Base-by-base conservation (phyloP, 257 asterid species). In the Linaria vulgaris region DNA sequence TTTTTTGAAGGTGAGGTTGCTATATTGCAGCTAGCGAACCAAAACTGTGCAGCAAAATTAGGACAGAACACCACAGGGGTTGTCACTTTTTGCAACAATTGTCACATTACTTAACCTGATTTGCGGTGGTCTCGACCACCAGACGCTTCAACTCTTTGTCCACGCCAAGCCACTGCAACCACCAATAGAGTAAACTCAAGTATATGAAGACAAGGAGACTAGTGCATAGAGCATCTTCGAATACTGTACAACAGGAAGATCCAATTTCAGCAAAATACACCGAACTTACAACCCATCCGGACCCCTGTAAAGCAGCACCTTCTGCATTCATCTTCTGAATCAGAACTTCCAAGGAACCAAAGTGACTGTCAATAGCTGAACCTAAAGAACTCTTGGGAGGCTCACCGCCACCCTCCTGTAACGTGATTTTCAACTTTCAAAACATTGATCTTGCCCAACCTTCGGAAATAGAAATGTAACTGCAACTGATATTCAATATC, bases 251-350 rank as follows among this genome's bases (percentile, higher is more conserved):
- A 13, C n/a, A 15, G 48, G 11, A 53, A 52, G 30, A 46, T 19
- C 47, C 61, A 9, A 20, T 43, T 24, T 48, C 21, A 55, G 58
- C 50, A 57, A 72, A 64, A 61, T 52, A 65, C 16, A 55, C 12
- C 64, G 30, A 66, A 64, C 83, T 59, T 77, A 88, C 96, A 92
- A 88, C 95, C 96, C 96, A 88, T 77, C 95, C 96, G 23, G 96
- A 88, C 49, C 96, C 96, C 77, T 88, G 96, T 49, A 88, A 54
- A 75, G 84, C 95, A 78, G 96, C 92, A 75, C 95, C 96, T 62
- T 88, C 96, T 50, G 92, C 88, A 67, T 79, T 85, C 90, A 88
- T 80, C 85, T 80, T 79, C 65, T 86, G 79, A 55, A 85, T 69
- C 48, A 88, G 76, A 61, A 80, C 85, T 63, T 88, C 96, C 58